A percentile compares a stretch with the other conserved stretches of the same genome.
phyloP scores from a whole-genome alignment of 768 basidiomycete species.

The Leccinum subgranulosum region DNA sequence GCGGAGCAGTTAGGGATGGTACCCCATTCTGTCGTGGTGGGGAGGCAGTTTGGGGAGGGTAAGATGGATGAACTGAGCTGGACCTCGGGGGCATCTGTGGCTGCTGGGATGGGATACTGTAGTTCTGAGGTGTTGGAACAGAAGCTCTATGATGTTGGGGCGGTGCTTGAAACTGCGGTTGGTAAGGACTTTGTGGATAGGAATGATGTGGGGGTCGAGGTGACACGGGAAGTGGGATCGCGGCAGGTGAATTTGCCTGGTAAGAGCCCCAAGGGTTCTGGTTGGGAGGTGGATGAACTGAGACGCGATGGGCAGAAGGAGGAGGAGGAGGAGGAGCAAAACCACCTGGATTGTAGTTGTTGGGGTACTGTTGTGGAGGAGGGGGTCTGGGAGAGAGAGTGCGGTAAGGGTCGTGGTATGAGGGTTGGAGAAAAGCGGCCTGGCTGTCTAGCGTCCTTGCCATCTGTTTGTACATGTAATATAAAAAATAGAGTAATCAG shows the following conservation, averaged over 20 bases:
- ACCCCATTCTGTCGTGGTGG: constrained; percentile 22
- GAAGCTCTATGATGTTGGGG: constrained; percentile 25
- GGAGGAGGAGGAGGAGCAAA: constrained; percentile 5
- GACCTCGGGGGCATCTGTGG: constrained; percentile 19
- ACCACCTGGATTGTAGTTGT: constrained; percentile 15
- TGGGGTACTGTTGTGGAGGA: constrained; percentile 17
- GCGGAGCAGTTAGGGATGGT: constrained; percentile 60
- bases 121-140: constrained; percentile 19
- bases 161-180: constrained; percentile 19
- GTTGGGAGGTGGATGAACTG: constrained; percentile 22
- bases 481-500: constrained; percentile 20
- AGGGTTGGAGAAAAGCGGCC: constrained; percentile 23
- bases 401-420: constrained; percentile 21
- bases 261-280: constrained; percentile 24
- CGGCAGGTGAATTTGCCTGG: constrained; percentile 7
- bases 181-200: constrained; percentile 12
- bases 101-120: constrained; percentile 24
- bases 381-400: constrained; percentile 25
- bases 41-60: constrained; percentile 22
- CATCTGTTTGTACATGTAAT: constrained; percentile 48
- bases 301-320: constrained; percentile 9
- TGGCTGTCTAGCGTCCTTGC: constrained; percentile 59
- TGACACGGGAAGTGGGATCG: constrained; percentile 20
- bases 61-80: constrained; percentile 15
- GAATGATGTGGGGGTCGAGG: constrained; percentile 20